phyloP scores from a whole-genome alignment of 208 protist species.

The Herpetomonas samuelpessoai region DNA sequence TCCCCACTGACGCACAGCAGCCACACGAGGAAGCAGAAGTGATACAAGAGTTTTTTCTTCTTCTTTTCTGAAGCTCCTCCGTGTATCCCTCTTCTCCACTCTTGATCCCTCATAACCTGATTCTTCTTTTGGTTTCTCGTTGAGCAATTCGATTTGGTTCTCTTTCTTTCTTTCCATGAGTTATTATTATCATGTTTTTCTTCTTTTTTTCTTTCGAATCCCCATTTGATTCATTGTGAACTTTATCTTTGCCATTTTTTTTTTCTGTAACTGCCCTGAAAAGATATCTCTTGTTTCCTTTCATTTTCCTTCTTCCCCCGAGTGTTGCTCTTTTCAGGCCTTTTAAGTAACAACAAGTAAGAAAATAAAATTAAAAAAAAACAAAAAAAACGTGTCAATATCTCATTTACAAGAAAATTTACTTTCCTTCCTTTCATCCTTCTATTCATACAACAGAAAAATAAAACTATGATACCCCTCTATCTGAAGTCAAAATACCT shows the following conservation, averaged over 20 bases:
- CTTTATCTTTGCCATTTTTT: slow-evolving; percentile 5
- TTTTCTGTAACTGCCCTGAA: slow-evolving; percentile 11
- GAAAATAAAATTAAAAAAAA: slow-evolving; percentile 2
- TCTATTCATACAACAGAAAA: slow-evolving; percentile 4
- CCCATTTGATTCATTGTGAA: slow-evolving; percentile 1
- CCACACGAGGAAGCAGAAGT: not conserved
- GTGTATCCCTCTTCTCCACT: not conserved
- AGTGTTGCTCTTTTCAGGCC: not conserved
- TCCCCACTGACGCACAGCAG: not conserved
- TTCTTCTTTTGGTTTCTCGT: slow-evolving; percentile 20
- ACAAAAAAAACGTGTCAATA: slow-evolving; percentile 9
- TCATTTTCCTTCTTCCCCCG: slow-evolving; percentile 4
- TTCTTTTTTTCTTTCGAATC: slow-evolving; percentile 8
- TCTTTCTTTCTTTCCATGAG: slow-evolving; percentile 9
- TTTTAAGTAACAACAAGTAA: not conserved
- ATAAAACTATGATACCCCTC: slow-evolving; percentile 8
- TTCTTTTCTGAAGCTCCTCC: too few relatives aligned
- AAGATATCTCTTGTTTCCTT: slow-evolving; percentile 15
- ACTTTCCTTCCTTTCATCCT: not conserved
- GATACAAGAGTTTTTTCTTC: not conserved
- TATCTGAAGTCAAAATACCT: not conserved
- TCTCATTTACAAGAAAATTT: too few relatives aligned
- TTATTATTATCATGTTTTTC: slow-evolving; percentile 14
- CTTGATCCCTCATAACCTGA: slow-evolving; percentile 9
- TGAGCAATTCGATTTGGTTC: slow-evolving; percentile 11